Percentiles rank a stretch among this genome's conserved stretches.
These are phyloP conservation scores for Psilocybe azurescens DNA, from an alignment of 768 basidiomycete genomes.

Conservation along the genomic window DNA sequence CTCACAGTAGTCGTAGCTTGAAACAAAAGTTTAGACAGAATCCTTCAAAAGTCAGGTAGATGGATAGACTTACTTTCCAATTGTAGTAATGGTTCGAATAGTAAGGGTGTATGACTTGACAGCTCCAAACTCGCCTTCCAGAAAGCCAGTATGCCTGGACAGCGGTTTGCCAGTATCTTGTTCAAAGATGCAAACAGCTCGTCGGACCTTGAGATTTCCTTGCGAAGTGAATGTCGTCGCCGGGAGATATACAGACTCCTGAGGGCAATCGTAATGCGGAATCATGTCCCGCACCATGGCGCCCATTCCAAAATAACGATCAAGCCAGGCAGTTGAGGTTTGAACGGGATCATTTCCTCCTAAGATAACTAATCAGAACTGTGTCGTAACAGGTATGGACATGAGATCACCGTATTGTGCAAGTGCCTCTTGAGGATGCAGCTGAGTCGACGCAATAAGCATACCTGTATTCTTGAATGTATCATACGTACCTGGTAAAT, in stretches of 20 bases:
- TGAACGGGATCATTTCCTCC: constrained; percentile 69
- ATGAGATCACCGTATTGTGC: constrained; percentile 55
- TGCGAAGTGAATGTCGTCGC: constrained; percentile 54
- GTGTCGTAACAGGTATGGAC: background rate
- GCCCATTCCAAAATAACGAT: constrained; percentile 71
- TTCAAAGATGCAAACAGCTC: constrained; percentile 71
- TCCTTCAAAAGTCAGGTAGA: background rate
- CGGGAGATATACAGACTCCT: constrained; percentile 63
- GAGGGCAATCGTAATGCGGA: constrained; percentile 71
- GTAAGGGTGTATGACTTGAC: constrained; percentile 64
- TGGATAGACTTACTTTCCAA: constrained; percentile 58
- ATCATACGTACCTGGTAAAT: constrained; percentile 54
- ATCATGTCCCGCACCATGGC: constrained; percentile 60
- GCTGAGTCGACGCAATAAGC: constrained; percentile 32
- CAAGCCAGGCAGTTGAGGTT: constrained; percentile 64
- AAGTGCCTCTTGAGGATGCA: constrained; percentile 66
- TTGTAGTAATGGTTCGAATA: constrained; percentile 61
- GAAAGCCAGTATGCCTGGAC: constrained; percentile 59
- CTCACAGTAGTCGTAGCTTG: constrained; percentile 61
- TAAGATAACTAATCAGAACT: constrained; percentile 19
- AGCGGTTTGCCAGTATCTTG: constrained; percentile 63
- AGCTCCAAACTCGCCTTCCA: constrained; percentile 61
- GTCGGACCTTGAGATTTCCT: constrained; percentile 50
- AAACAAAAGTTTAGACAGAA: background rate
- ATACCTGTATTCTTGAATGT: background rate